Evolutionary conservation across 2,329 filamentous ascomycete genomes (phyloP), one percentile per base, ranked within the genome.

Genomic region (Cucurbitaria berberidis): DNA sequence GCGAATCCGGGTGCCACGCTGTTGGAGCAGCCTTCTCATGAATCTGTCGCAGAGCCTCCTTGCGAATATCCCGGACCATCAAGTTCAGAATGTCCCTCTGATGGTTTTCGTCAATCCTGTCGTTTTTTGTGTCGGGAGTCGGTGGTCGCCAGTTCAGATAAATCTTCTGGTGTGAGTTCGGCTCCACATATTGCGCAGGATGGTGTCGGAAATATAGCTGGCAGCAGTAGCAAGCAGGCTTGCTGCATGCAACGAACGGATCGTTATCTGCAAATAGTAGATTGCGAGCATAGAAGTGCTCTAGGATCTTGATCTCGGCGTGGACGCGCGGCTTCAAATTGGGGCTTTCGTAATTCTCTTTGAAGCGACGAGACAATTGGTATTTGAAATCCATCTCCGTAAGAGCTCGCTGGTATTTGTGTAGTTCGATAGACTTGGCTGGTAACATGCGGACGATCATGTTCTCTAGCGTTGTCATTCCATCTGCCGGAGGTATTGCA

Each of bases 181-280:
- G 2, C 65, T 68, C 0, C 13, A 58, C 51, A 18, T 53, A 56
- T 6, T 48, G 16, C 13, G 55, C 57, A 27, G 76, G 76, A 43
- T 82, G 79, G 11, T 76, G 44, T 8, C 55, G 63, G 22, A 82
- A 76, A 53, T 82, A 82, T 2, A 79, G 66, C 34, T 69, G 69
- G 60, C 81, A 84, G 45, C 77, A 80, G 51, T 80, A 78, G 48
- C 81, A 84, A 3, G 82, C 77, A 0, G 76, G 75, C 62, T 84
- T 84, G 61, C 81, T 84, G 52, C 77, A 81, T 3, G 76, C 81
- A 11, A 84, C 76, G 56, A 77, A 83, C 3, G 67, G 64, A 51
- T 83, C 80, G 4, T 66, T 48, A 1, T 66, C 69, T 3, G 71
- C 68, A 55, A 80, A 83, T 0, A 15, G 21, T 1, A 76, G 59